Evolutionary conservation across 352 stramenopile species (phyloP), one percentile per base, ranked within the genome.

Genomic region (Plasmopara viticola): DNA sequence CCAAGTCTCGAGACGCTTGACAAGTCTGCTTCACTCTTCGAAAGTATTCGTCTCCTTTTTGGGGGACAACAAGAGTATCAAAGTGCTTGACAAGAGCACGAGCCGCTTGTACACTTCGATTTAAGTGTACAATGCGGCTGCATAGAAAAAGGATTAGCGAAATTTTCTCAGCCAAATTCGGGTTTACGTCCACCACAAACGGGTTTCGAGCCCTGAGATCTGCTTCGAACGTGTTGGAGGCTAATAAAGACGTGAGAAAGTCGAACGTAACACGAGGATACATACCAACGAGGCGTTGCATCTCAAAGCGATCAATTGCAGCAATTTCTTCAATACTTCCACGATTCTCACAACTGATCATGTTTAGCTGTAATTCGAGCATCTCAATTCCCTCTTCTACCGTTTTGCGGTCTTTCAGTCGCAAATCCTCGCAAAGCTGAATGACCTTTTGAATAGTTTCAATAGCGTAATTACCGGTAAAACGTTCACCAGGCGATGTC

Each of bases 91-190:
- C 35, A 43, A 72, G 60, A 56, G 45, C 60, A 29, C 64, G 62
- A 29, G 77, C 67, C 10, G 82, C 60, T 25, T 83, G 65, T 13
- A 92, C 67, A 18, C 78, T 85, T 52, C 79, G 75, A 53, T 92
- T 92, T 34, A 89, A 78, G 50, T 94, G 84, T 18, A 90, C 76
- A 48, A 94, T 91, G 8, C 84, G 81, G 61, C 77, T 92, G 62
- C 81, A 91, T 6, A 84, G 51, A 31, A 94, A 75, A 5, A 91
- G 47, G 6, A 92, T 66, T 0, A 57, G 52, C n/a, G 90, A 55
- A 18, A 91, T 68, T 7, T 70, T 65, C 46, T 90, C 62, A 1
- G 70, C 38, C 17, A 87, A 42, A 20, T 72, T 58, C 2, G 51
- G 34, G 9, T 58, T 62, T 12, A 74, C 51, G 7, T 48, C 41